Evolutionary conservation across 352 stramenopile species (phyloP).

Genomic region (Phytophthora capsici): DNA sequence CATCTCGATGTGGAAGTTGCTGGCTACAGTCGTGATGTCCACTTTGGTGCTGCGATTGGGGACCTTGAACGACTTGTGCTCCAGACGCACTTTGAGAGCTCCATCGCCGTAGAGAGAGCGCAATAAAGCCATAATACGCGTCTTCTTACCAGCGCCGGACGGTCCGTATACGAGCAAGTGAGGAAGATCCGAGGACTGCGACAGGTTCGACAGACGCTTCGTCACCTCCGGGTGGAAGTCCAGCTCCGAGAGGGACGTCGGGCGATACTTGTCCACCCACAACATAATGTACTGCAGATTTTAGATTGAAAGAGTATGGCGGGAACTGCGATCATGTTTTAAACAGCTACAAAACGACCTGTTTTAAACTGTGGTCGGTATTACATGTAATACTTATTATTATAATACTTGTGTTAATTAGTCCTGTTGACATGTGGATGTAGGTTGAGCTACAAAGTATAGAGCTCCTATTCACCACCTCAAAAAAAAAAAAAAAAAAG

Average conservation of each 20-base stretch:
- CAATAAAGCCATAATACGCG: conserved; percentile 96
- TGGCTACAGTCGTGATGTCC: conserved; percentile 98
- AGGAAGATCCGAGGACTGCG: conserved; percentile 85
- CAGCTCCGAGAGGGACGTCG: conserved; percentile 90
- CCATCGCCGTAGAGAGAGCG: conserved; percentile 95
- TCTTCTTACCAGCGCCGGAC: conserved; percentile 98
- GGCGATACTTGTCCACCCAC: conserved; percentile 99
- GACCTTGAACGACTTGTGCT: conserved; percentile 94
- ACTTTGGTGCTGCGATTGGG: conserved; percentile 90
- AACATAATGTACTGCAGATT: conserved; percentile 64
- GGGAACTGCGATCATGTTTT: no score
- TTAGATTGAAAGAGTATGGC: no score
- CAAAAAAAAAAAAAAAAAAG: no score
- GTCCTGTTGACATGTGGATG: no score
- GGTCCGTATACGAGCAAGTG: conserved; percentile 99
- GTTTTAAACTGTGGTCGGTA: no score
- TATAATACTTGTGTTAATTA: no score
- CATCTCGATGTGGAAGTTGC: conserved; percentile 99
- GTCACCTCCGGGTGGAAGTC: conserved; percentile 96
- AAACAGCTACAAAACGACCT: no score
- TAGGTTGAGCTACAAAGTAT: no score
- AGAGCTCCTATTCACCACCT: no score
- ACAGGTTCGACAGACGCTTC: conserved; percentile 87
- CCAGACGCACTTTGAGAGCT: conserved; percentile 90
- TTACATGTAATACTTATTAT: no score